These are phyloP conservation scores for Scalesia atractyloides DNA, from an alignment of 129 eudicot genomes.

Conservation along the genomic window DNA sequence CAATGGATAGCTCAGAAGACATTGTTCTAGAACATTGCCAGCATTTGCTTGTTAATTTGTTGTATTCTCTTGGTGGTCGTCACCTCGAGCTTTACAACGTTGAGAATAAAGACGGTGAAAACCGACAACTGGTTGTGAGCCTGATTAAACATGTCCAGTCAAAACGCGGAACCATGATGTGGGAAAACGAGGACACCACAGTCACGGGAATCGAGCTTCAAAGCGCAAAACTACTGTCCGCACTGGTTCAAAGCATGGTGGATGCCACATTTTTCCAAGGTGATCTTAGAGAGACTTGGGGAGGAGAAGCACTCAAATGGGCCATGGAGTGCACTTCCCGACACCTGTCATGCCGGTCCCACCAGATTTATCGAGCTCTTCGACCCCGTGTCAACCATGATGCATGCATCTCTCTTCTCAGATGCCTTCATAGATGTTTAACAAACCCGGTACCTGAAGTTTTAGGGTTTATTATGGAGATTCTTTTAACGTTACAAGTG, in stretches of 20 bases:
- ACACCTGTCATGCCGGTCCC: constrained; percentile 94
- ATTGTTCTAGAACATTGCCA: constrained; percentile 91
- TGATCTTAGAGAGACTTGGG: constrained; percentile 95
- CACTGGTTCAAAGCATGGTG: constrained; percentile 95
- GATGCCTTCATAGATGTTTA: constrained; percentile 82
- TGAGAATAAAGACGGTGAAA: constrained; percentile 78
- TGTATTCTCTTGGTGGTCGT: constrained; percentile 93
- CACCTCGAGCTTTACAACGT: constrained; percentile 88
- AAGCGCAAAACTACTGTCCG: constrained; percentile 82
- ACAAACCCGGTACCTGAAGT: constrained; percentile 77
- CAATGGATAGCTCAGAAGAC: constrained; percentile 98
- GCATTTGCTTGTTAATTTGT: constrained; percentile 75
- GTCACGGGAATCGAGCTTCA: constrained; percentile 69
- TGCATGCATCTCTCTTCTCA: constrained; percentile 73
- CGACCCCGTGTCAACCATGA: constrained; percentile 82
- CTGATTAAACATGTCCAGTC: constrained; percentile 87
- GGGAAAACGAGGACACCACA: constrained; percentile 95
- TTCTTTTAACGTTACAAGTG: constrained; percentile 82
- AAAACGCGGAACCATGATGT: constrained; percentile 94
- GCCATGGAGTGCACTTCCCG: constrained; percentile 96
- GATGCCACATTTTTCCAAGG: constrained; percentile 93
- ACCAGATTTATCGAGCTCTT: constrained; percentile 90
- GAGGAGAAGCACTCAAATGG: constrained; percentile 90
- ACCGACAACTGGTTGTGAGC: constrained; percentile 82
- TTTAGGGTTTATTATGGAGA: constrained; percentile 85